Base-by-base conservation (phyloP, 257 asterid species). In the Paulownia fortunei region DNA sequence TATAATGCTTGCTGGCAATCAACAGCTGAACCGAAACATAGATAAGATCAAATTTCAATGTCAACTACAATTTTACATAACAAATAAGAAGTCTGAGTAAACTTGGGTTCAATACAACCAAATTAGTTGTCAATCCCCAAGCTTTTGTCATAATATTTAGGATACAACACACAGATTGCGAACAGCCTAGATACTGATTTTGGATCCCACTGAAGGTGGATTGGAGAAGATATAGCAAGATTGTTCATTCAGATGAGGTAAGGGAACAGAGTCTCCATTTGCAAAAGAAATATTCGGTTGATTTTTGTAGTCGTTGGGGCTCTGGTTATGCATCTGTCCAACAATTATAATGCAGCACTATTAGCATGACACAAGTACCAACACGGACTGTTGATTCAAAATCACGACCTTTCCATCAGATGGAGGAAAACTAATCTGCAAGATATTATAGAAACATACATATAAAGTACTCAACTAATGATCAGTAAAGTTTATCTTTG, bases 401-500 rank as follows among this genome's bases (percentile, higher is more conserved):
- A n/a, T n/a, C n/a, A 44, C 19, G 24, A 36, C 23, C 8, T 34
- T 63, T 16, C 15, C n/a, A n/a, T n/a, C 46, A 32, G 47, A 26
- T 62, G 46, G 69, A 15, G 34, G 46, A 62, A 62, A 32, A n/a
- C 16, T 37, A 30, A 34, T 63, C 54, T 65, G 71, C 54, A 65
- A 64, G n/a, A 34, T 7, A 37, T 34, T 36, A 36, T 63, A 61
- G 6, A 32, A 61, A 21, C 61, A 1, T 18, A 49, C 7, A 26
- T n/a, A 5, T n/a, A n/a, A n/a, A 30, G 36, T 37, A 37, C 44
- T 37, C 44, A 37, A 37, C 44, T 4, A 0, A 7, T 3, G 44
- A 37, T 37, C 44, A 37, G 44, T 37, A 37, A 37, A 37, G 37
- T 34, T 34, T n/a, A n/a, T n/a, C 36, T 30, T 30, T 30, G 36